These are phyloP conservation scores for Myriangium duriaei DNA, from an alignment of 2,329 filamentous ascomycete genomes.

Conservation along the genomic window DNA sequence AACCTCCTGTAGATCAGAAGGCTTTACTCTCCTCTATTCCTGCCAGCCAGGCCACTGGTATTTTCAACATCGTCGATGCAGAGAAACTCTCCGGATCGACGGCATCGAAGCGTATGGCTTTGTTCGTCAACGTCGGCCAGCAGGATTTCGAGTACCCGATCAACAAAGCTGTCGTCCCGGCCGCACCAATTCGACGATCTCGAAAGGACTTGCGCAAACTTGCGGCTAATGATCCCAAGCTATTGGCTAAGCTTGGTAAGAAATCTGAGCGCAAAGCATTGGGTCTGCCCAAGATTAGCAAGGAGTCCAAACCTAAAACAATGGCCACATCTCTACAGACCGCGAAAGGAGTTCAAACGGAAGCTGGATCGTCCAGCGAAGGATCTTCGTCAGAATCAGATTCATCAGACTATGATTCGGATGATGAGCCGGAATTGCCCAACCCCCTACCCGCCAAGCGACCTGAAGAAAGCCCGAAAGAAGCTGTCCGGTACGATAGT, in stretches of 20 bases:
- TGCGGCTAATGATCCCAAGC: constrained; percentile 29
- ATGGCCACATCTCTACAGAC: constrained; percentile 3
- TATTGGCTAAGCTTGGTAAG: constrained; percentile 27
- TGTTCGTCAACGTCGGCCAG: constrained; percentile 32
- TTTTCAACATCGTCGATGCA: constrained; percentile 30
- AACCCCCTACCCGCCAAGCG: constrained; percentile 43
- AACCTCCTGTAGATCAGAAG: constrained; percentile 16
- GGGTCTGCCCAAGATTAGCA: neutral
- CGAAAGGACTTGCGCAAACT: constrained; percentile 33
- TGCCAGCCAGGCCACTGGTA: constrained; percentile 20
- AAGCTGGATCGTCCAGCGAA: constrained; percentile 17
- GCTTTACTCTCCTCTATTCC: constrained; percentile 20
- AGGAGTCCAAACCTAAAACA: constrained; percentile 1
- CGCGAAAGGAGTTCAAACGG: constrained; percentile 8
- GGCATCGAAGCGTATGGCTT: constrained; percentile 31
- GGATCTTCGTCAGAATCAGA: constrained; percentile 34
- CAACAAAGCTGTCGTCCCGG: constrained; percentile 26
- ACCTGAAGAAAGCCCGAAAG: constrained; percentile 38
- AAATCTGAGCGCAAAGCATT: constrained; percentile 19
- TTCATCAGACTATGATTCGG: constrained; percentile 30
- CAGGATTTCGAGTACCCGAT: constrained; percentile 29
- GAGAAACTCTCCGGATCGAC: constrained; percentile 30
- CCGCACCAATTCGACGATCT: constrained; percentile 31
- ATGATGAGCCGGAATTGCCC: constrained; percentile 39
- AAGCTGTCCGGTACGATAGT: constrained; percentile 45